phyloP scores from a whole-genome alignment of 2,329 filamentous ascomycete species.

The Aspergillus sp. region DNA sequence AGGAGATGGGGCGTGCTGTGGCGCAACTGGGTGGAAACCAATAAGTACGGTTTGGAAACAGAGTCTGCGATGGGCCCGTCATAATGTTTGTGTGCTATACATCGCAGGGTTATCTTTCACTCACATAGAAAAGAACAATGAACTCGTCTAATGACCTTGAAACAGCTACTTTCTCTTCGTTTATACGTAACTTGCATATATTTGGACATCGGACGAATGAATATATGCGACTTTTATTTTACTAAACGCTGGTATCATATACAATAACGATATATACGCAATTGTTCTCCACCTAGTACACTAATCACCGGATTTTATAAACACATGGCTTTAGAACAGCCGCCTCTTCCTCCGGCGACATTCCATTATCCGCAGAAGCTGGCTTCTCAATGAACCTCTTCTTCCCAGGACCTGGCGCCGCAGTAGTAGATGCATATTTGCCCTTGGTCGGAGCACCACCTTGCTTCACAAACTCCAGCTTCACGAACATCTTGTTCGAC shows the following conservation, averaged over 20 bases:
- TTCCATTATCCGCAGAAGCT: constrained; percentile 54
- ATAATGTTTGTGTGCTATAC: constrained; percentile 15
- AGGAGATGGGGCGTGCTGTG: constrained; percentile 93
- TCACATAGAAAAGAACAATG: constrained; percentile 32
- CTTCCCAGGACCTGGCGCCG: constrained; percentile 35
- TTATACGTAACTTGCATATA: background rate
- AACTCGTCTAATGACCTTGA: constrained; percentile 22
- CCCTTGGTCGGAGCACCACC: constrained; percentile 67
- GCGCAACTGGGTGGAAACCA: constrained; percentile 59
- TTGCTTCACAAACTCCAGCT: constrained; percentile 92
- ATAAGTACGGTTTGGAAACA: constrained; percentile 23
- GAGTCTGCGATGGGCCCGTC: constrained; percentile 10
- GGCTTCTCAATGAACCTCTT: constrained; percentile 59
- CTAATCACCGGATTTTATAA: constrained; percentile 71
- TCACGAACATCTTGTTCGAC: constrained; percentile 97
- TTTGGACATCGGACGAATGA: background rate
- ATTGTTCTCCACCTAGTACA: background rate
- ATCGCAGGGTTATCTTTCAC: constrained; percentile 20
- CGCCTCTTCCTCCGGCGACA: constrained; percentile 59
- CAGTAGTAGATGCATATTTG: constrained; percentile 57
- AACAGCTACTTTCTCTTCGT: background rate
- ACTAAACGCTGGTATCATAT: background rate
- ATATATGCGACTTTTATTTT: background rate
- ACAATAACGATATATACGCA: background rate
- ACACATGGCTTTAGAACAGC: constrained; percentile 91